Base-by-base conservation (phyloP, 139 green algal genomes). In the Chlamydomonas applanata region DNA sequence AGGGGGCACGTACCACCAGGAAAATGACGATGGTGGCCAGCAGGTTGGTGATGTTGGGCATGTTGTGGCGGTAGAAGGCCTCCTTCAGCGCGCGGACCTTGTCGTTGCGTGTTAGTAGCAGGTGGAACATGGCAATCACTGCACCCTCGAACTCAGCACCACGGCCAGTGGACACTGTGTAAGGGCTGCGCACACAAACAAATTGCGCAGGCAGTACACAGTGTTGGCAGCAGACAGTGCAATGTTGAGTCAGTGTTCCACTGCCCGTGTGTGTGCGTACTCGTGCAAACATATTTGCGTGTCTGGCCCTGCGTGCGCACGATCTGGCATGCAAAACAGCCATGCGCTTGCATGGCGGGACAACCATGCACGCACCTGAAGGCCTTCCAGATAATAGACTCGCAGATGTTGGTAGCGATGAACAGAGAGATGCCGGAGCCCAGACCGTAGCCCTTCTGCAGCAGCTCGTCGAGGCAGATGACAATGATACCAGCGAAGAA, bases 381-480 rank as follows among this genome's bases (percentile, higher is more conserved):
- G 11, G 96, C 93, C 88, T 99, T 99, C 96, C 96, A 99, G 87
- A 99, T 96, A 84, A 99, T 99, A 73, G 74, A 93, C 83, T 99
- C 96, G 86, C 96, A 99, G 80, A 99, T 98, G 90, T 99, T 99
- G 73, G 96, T 99, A 75, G 96, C 96, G 72, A 99, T 99, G 91
- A 99, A 99, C 45, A 99, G 93, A 24, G 94, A 98, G 76, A 99
- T 99, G 64, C 94, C 96, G 24, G 91, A 97, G 34, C 96, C 96
- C 29, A 99, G 85, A 64, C 96, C 96, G 80, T 98, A 99, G 62
- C 96, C 96, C 82, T 98, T 95, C 75, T 96, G 89, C 66, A 99
- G 87, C 77, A 99, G 89, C 80, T 99, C 95, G 79, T 99, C 96
- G 56, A 99, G 89, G 83, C 95, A 97, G 79, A 98, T 97, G 66